Evolutionary conservation across 768 basidiomycete genomes (phyloP), one percentile per base, ranked within the genome.

Genomic region (Kwoniella shandongensis): DNA sequence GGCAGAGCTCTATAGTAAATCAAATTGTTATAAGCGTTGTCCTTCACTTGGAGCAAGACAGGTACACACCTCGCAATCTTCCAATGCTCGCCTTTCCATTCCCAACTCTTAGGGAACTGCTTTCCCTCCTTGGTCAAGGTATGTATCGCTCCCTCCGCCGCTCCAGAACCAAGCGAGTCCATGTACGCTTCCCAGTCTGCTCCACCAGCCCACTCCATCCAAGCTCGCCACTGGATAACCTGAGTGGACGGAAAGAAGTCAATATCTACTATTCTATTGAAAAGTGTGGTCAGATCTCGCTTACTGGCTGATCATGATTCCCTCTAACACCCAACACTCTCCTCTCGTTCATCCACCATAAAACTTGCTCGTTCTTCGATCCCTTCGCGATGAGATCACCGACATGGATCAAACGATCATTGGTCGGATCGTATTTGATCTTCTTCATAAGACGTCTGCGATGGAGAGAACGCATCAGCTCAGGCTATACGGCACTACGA

Each of bases 221-320:
- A 98, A 1, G 81, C 79, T 23, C 85, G 81, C 93, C 93, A 96
- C 77, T 94, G 88, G 42, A 97, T 81, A 41, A 92, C 84, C 61
- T 82, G 82, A 26, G 42, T 36, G 22, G 13, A 12, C n/a, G n/a
- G n/a, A n/a, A n/a, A n/a, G n/a, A n/a, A n/a, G n/a, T 32, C 30
- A 11, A 25, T 18, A 40, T 35, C 17, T 32, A 13, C 23, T 11
- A 10, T 8, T 10, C 12, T 17, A 38, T 22, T 20, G 3, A 40
- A 17, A 38, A 22, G 30, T 38, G 2, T 6, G 51, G 54, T 25
- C 32, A 32, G 32, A 32, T 6, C 6, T 32, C 32, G 6, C 32
- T 32, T 22, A 67, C 75, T 1, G 75, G 72, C 76, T 97, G 91
- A 78, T 98, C 93, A 70, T 97, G 90, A 73, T 98, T 98, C 0